phyloP scores from a whole-genome alignment of 305 asterid genomes.

The Fraxinus sp. region DNA sequence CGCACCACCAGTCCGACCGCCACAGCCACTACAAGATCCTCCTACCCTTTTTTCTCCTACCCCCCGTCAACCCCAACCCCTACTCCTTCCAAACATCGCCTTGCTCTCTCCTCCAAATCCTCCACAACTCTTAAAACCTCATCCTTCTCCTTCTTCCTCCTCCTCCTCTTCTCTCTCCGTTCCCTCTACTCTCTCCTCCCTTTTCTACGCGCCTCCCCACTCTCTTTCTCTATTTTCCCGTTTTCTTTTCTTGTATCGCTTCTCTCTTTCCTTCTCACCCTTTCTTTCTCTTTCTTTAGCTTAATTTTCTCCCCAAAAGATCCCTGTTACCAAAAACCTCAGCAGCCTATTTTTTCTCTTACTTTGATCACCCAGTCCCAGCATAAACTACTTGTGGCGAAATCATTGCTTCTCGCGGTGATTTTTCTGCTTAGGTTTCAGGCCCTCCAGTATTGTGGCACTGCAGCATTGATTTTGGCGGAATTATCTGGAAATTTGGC shows the following conservation, averaged over 20 bases:
- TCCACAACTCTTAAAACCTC: slow-evolving; percentile 39
- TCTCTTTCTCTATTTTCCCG: slow-evolving; percentile 83
- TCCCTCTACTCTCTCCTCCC: slow-evolving; percentile 86
- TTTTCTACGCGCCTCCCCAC: slow-evolving; percentile 70
- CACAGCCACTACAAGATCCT: slow-evolving; percentile 40
- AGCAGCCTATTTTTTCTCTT: slow-evolving; percentile 46
- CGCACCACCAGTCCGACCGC: slow-evolving; percentile 39
- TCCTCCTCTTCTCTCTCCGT: slow-evolving; percentile 80
- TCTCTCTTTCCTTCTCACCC: slow-evolving; percentile 61
- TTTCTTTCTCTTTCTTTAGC: slow-evolving; percentile 46
- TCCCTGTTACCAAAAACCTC: slow-evolving; percentile 33
- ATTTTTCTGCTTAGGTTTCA: slow-evolving; percentile 75
- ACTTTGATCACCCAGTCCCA: slow-evolving; percentile 46
- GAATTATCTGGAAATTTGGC: slow-evolving; percentile 71
- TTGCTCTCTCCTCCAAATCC: slow-evolving; percentile 43
- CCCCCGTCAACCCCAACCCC: slow-evolving; percentile 69
- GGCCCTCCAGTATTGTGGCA: slow-evolving; percentile 72
- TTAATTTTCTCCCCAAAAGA: slow-evolving; percentile 26
- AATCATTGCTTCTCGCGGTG: slow-evolving; percentile 64
- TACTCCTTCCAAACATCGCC: slow-evolving; percentile 80
- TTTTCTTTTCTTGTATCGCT: slow-evolving; percentile 84
- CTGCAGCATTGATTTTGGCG: slow-evolving; percentile 78
- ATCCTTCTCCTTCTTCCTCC: slow-evolving; percentile 60
- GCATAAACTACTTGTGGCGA: slow-evolving; percentile 50
- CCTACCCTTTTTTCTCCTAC: slow-evolving; percentile 44